Evolutionary conservation across 2,329 filamentous ascomycete genomes (phyloP), one percentile per base, ranked within the genome.

Genomic region (Alternaria burnsii): DNA sequence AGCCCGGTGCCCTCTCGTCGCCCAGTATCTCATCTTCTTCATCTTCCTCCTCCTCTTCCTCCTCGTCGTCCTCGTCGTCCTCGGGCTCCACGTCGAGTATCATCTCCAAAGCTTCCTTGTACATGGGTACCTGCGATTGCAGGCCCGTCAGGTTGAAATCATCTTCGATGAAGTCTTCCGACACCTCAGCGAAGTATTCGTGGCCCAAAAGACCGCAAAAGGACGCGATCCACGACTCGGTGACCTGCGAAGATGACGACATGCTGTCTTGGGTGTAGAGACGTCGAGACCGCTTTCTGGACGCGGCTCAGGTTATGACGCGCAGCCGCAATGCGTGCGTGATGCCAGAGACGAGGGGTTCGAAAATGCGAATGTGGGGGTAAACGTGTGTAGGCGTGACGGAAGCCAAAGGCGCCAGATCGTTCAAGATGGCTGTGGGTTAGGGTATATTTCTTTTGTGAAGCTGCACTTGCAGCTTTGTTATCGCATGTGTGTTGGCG

Each of bases 51-150:
- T 88, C 86, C 32, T 89, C 87, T 55, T 89, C 86, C 43, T 89
- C 87, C 30, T 94, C 91, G 3, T 93, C 90, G 8, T 94, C 91
- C 0, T 93, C 91, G 57, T 93, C 91, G 44, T 97, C 94, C 81
- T 97, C 94, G 38, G 95, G 94, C 77, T 99, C 95, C 52, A 99
- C 95, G 72, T 99, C 95, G 66, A 99, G 86, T 69, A 99, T 98
- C 94, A 99, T 97, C 87, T 99, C 95, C 66, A 99, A 83, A 12
- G 95, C 95, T 82, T 99, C 95, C 81, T 98, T 99, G 81, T 99
- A 99, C 92, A 97, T 97, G 66, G 93, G 91, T 53, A 99, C 95
- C 82, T 98, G 94, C 61, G 90, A 91, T 80, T 97, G 93, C 73
- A 99, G 85, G 51, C 95, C 95, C 1, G 95, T 99, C 67, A 99